Evolutionary conservation across 345 rosid genomes (phyloP).

Genomic region (Barbarea vulgaris): DNA sequence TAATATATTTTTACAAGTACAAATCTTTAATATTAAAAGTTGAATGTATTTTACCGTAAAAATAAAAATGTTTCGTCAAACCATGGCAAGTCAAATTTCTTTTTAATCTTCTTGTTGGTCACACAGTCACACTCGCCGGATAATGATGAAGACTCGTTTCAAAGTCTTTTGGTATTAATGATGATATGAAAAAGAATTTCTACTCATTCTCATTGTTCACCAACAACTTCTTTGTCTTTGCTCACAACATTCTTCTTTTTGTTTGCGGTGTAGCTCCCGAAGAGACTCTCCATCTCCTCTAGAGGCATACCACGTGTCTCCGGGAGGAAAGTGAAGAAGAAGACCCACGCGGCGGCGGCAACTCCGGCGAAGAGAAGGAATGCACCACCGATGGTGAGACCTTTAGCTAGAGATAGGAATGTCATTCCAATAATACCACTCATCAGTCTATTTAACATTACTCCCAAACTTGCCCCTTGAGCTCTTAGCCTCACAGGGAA

Average conservation of each 20-base stretch:
- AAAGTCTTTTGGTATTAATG: neutral
- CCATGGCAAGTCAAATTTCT: too few relatives aligned
- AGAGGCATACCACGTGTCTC: conserved; percentile 71
- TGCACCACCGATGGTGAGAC: conserved; percentile 60
- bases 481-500: conserved; percentile 70
- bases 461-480: conserved; percentile 66
- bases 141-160: too few relatives aligned
- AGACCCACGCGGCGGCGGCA: conserved; percentile 46
- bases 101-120: too few relatives aligned
- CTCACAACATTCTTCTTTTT: conserved; percentile 11
- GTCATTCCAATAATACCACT: too few relatives aligned
- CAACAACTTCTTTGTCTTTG: conserved; percentile 14
- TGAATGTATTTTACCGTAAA: too few relatives aligned
- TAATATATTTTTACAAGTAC: too few relatives aligned
- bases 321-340: conserved; percentile 56
- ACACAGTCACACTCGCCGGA: too few relatives aligned
- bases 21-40: too few relatives aligned
- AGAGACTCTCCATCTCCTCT: conserved; percentile 60
- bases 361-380: conserved; percentile 58
- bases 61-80: too few relatives aligned
- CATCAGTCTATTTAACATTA: conserved; percentile 64
- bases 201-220: conserved; percentile 8
- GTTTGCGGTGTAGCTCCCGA: conserved; percentile 43
- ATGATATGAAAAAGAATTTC: neutral
- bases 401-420: too few relatives aligned